These are phyloP conservation scores for Monosporozyma aerobia DNA, from an alignment of 805 yeast species.

Conservation along the genomic window DNA sequence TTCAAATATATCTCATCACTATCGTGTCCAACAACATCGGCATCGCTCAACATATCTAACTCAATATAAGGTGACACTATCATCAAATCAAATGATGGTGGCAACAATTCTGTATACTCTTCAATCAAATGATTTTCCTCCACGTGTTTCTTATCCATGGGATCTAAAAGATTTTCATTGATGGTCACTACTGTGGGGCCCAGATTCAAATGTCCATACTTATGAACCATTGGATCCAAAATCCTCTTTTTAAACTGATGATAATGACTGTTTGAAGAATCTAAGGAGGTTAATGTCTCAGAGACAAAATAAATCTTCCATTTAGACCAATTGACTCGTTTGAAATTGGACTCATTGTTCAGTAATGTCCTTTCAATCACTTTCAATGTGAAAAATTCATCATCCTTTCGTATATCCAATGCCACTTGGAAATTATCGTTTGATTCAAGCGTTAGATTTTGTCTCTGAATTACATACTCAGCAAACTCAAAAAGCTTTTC, in stretches of 20 bases:
- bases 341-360: slow-evolving; percentile 37
- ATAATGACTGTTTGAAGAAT: slow-evolving; percentile 74
- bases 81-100: slow-evolving; percentile 48
- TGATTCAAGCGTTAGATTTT: slow-evolving; percentile 44
- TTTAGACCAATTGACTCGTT: slow-evolving; percentile 49
- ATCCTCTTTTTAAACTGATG: slow-evolving; percentile 62
- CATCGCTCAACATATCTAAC: background rate
- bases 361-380: slow-evolving; percentile 16
- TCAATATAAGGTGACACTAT: slow-evolving; percentile 5
- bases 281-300: slow-evolving; percentile 77
- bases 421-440: slow-evolving; percentile 56
- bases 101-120: slow-evolving; percentile 51
- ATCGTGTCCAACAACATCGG: background rate
- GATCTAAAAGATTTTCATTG: slow-evolving; percentile 39
- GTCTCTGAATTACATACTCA: slow-evolving; percentile 31
- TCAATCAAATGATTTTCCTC: slow-evolving; percentile 46
- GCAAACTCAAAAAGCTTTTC: background rate
- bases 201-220: slow-evolving; percentile 30
- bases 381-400: slow-evolving; percentile 50
- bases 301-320: slow-evolving; percentile 83
- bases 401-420: slow-evolving; percentile 36
- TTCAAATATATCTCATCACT: background rate
- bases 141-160: slow-evolving; percentile 43
- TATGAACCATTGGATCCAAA: slow-evolving; percentile 37
- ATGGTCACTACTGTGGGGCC: slow-evolving; percentile 59